Evolutionary conservation across 345 rosid genomes (phyloP), one percentile per base, ranked within the genome.

Genomic region (Cardiospermum halicacabum): DNA sequence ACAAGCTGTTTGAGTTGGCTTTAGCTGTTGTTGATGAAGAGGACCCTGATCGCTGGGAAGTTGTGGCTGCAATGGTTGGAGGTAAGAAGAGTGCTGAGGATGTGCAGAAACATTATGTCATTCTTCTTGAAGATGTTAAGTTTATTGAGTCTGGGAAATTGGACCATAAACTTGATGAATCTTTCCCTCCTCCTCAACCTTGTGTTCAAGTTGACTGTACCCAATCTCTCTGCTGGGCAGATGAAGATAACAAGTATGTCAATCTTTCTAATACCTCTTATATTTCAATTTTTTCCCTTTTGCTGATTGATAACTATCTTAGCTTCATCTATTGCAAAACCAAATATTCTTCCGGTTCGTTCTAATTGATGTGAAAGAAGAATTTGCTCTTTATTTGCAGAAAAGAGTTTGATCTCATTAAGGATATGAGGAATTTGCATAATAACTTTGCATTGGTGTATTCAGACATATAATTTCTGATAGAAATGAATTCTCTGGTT

Each of bases 1-100:
- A 87, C 86, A 84, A 87, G 82, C 48, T 64, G 71, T 87, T 87
- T 62, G 92, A 87, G 80, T 57, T 84, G 69, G 89, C 89, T 63
- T 69, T 87, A 59, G 89, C 92, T 0, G 73, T 82, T 67, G 92
- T 87, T 13, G 84, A 82, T 67, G 89, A 87, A 54, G 56, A 60
- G 58, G 69, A 82, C 67, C 89, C 92, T 2, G 71, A 73, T 65
- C 73, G 89, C 18, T 87, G 89, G 92, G 80, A 82, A 40, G 78
- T 71, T 48, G 85, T 86, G 25, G 89, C 92, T 2, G 76, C 79
- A 70, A 82, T 86, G 74, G 76, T 87, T 60, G 92, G 92, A 49
- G 88, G 86, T 64, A 42, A 63, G 32, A 87, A 76, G 73, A 87
- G 85, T 61, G 81, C 77, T 0, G 85, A 84, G 58, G 92, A 87